Base-by-base conservation (phyloP, 2,329 filamentous ascomycete species). In the Lomentospora prolificans region DNA sequence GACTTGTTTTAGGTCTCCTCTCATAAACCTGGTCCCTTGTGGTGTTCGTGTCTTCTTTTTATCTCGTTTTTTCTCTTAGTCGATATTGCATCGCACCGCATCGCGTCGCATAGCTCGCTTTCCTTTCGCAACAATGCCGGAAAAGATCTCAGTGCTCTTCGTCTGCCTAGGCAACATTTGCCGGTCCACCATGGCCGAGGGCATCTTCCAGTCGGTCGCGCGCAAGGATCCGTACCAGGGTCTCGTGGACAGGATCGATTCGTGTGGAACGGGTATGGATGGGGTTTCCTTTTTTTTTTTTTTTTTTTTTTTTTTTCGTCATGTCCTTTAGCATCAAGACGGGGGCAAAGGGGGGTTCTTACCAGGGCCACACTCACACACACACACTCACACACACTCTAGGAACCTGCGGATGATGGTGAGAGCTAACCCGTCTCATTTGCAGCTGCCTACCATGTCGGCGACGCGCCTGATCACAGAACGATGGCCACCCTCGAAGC, bases 81-180 rank as follows among this genome's bases (percentile, higher is more conserved):
- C n/a, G n/a, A n/a, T n/a, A n/a, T n/a, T n/a, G n/a, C n/a, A n/a
- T n/a, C n/a, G n/a, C n/a, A n/a, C n/a, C n/a, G n/a, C n/a, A n/a
- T n/a, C n/a, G n/a, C n/a, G n/a, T n/a, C 19, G 5, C 24, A 8
- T 46, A 9, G 7, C 41, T 22, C n/a, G n/a, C 14, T 19, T 8
- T 46, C 14, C 19, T 46, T 24, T 24, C 41, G 1, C 10, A 7
- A 4, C 17, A 44, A 19, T 10, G 12, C 7, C 27, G 12, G n/a
- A 14, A 19, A 59, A 59, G 39, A 61, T 89, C 55, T 90, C 86
- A 2, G 87, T 97, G 36, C 81, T 97, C 54, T 97, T 97, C 67
- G 92, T 97, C 63, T 99, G 94, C 72, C 79, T 97, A 31, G 94
- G 94, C 69, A 99, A 99, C 71, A 97, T 97, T 66, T 99, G 90